phyloP scores from a whole-genome alignment of 2,329 filamentous ascomycete genomes.

The Aureobasidium sp. region DNA sequence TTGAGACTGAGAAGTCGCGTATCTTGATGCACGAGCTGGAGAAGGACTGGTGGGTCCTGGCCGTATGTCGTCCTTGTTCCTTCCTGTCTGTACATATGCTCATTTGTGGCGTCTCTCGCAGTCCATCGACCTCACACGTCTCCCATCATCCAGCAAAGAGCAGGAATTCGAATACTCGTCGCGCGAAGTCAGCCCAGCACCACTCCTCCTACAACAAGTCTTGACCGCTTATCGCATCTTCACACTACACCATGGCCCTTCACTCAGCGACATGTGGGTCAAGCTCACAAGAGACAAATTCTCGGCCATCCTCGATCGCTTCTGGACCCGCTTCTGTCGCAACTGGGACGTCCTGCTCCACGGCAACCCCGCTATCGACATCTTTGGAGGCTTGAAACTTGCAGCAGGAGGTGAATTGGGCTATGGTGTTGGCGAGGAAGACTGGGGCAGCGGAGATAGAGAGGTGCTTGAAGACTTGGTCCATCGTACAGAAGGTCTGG shows the following conservation, averaged over 20 bases:
- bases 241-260: conserved; percentile 76
- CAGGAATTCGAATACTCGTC: conserved; percentile 65
- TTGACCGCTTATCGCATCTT: conserved; percentile 77
- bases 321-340: conserved; percentile 65
- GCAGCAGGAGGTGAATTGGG: conserved; percentile 87
- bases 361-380: conserved; percentile 73
- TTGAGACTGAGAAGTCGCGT: conserved; percentile 85
- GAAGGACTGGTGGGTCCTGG: conserved; percentile 89
- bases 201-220: conserved; percentile 72
- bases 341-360: conserved; percentile 85
- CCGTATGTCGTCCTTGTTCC: conserved; percentile 49
- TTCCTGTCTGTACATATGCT: neutral
- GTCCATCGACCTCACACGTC: conserved; percentile 74
- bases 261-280: conserved; percentile 62
- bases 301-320: conserved; percentile 63
- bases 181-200: conserved; percentile 77
- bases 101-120: conserved; percentile 29
- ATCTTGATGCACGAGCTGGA: conserved; percentile 84
- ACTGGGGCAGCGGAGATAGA: conserved; percentile 85
- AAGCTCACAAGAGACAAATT: conserved; percentile 62
- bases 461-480: conserved; percentile 90
- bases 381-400: conserved; percentile 79
- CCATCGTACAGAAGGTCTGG: conserved; percentile 68
- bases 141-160: conserved; percentile 42
- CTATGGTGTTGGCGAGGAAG: conserved; percentile 90